phyloP scores from a whole-genome alignment of 306 rosid species.

The Cucumis cinereus region DNA sequence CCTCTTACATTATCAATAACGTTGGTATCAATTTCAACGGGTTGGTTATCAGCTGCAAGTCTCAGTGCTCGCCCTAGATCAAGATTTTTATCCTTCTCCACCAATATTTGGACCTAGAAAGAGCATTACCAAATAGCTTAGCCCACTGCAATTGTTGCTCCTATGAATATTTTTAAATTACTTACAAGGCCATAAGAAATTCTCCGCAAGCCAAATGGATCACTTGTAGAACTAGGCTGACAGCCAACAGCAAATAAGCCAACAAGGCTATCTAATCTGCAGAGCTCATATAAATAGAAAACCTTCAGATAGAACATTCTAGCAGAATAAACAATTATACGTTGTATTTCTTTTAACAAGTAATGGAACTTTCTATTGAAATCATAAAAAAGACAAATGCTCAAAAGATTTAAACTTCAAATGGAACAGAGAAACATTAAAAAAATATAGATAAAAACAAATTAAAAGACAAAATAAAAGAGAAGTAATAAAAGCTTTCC shows the following conservation, averaged over 20 bases:
- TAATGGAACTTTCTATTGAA: background rate
- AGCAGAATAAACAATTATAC: background rate
- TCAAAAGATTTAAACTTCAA: background rate
- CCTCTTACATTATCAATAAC: conserved; percentile 47
- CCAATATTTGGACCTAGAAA: conserved; percentile 75
- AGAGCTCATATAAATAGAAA: conserved; percentile 15
- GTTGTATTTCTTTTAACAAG: background rate
- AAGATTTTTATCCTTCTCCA: conserved; percentile 66
- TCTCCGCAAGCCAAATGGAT: conserved; percentile 85
- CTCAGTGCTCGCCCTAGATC: conserved; percentile 59
- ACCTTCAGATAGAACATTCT: background rate
- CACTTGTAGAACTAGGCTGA: conserved; percentile 87
- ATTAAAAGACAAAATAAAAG: background rate
- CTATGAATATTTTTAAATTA: conserved; percentile 11
- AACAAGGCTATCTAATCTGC: conserved; percentile 90
- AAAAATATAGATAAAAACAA: background rate
- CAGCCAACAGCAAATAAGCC: conserved; percentile 91
- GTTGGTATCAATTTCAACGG: conserved; percentile 44
- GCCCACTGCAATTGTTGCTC: background rate
- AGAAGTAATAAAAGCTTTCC: background rate
- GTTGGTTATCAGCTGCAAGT: conserved; percentile 69
- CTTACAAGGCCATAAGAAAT: conserved; percentile 95
- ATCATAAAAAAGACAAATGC: background rate
- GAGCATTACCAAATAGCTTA: conserved; percentile 1
- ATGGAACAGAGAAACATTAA: background rate